Evolutionary conservation across 2,329 filamentous ascomycete species (phyloP).

Genomic region (Ophioceras dolichostomum): DNA sequence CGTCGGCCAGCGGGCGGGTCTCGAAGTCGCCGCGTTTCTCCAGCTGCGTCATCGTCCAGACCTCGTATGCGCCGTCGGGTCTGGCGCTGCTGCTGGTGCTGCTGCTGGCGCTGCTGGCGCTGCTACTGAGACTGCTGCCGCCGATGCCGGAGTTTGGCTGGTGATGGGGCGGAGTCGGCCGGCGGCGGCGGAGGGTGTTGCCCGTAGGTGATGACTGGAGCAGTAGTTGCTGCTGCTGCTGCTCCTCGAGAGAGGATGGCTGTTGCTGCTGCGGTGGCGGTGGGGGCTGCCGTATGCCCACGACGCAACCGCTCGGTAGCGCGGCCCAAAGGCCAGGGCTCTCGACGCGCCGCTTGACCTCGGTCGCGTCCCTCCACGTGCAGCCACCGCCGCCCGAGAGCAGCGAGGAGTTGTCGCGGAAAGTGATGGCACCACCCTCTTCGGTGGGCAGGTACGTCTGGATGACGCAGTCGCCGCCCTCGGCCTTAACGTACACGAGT

Average conservation of each 20-base stretch:
- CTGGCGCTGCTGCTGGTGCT: conserved; percentile 4
- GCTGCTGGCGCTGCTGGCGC: conserved; percentile 1
- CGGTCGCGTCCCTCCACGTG: conserved; percentile 37
- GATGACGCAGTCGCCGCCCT: conserved; percentile 50
- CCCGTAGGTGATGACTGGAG: conserved; percentile 2
- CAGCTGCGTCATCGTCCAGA: conserved; percentile 38
- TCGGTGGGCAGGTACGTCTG: conserved; percentile 47
- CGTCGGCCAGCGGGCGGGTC: conserved; percentile 28
- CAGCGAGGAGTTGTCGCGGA: conserved; percentile 29
- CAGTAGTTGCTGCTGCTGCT: conserved; percentile 6
- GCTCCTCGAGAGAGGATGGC: conserved; percentile 1
- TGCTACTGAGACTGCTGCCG: no score
- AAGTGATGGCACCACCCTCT: conserved; percentile 43
- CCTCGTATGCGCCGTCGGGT: conserved; percentile 37
- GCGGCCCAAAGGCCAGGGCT: conserved; percentile 56
- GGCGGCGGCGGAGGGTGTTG: conserved; percentile 2
- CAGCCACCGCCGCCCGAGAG: no score
- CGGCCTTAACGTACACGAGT: conserved; percentile 47
- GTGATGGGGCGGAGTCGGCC: not conserved
- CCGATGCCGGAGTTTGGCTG: not conserved
- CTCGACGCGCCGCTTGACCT: conserved; percentile 39
- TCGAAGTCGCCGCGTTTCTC: conserved; percentile 31
- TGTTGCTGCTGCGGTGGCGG: not conserved
- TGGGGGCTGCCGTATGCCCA: conserved; percentile 41
- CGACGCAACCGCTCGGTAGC: conserved; percentile 44